Base-by-base conservation (phyloP, 1,284 basidiomycete genomes). In the Cystobasidium sp. region DNA sequence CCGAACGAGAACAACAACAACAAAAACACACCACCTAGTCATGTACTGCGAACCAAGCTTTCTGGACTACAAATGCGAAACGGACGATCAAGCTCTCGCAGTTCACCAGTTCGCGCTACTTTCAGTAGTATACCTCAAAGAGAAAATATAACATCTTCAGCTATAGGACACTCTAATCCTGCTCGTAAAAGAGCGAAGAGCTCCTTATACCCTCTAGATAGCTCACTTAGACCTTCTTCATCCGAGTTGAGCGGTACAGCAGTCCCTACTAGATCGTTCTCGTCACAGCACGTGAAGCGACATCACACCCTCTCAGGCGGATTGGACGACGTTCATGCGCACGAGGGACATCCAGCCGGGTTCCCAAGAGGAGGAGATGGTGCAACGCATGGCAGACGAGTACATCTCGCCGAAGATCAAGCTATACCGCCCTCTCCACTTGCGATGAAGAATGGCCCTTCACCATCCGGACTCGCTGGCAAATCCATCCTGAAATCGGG, bases 151-250 rank as follows among this genome's bases (percentile, higher is more conserved):
- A 65, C 63, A 12, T 20, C 43, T 4, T 51, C 46, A 1, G 46
- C 63, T 43, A 5, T 31, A 31, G 31, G 31, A 31, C 64, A 39
- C 6, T 24, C 14, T 31, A 22, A 37, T 10, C 43, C 49, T 20
- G 39, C 49, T n/a, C 44, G 64, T 3, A 66, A 66, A 53, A n/a
- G 64, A 43, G 64, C 64, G 9, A 66, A 66, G 20, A 66, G 64
- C 31, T 20, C 64, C 6, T 46, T 66, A 44, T 66, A 66, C 18
- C 64, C 64, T 53, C n/a, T 53, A 14, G 22, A 66, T n/a, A 31
- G 18, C 9, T 8, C 31, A 8, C 51, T n/a, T 14, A 16, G 53
- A 43, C 7, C 64, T 6, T 16, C 16, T 31, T 12, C 46, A 6
- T 10, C 9, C 22, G 64, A 31, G 5, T 39, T 14, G 18, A 22